Conservation (phyloP, 208 protist genomes). For the Sergeia podlipaevii region DNA sequence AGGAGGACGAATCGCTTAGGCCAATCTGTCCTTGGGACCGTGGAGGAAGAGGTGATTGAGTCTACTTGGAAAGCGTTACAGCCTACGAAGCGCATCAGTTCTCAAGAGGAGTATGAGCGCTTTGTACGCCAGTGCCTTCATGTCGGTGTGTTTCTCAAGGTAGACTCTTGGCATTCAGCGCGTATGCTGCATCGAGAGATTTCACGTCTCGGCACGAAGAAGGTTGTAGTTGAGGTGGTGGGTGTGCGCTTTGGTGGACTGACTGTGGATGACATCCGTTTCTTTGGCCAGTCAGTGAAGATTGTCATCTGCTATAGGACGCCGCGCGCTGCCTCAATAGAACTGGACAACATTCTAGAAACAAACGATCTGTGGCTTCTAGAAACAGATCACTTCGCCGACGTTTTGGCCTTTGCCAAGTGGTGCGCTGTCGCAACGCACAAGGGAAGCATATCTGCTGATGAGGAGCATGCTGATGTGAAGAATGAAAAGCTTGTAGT, state of each 20-base stretch:
- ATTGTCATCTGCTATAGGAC: conserved; percentile 80
- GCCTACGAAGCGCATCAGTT: conserved; percentile 22
- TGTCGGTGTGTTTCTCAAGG: conserved; percentile 82
- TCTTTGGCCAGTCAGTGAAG: conserved; percentile 69
- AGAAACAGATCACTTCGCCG: conserved; percentile 75
- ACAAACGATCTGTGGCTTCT: conserved; percentile 62
- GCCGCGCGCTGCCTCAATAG: conserved; percentile 37
- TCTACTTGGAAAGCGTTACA: conserved; percentile 53
- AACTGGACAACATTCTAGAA: conserved; percentile 74
- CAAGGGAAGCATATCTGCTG: conserved; percentile 47
- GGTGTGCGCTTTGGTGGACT: conserved; percentile 79
- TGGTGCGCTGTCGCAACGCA: conserved; percentile 78
- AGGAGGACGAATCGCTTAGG: conserved; percentile 28
- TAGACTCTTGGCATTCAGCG: conserved; percentile 85
- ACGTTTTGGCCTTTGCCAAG: conserved; percentile 71
- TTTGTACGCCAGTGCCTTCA: conserved; percentile 64
- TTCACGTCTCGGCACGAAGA: conserved; percentile 54
- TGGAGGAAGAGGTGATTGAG: conserved; percentile 28
- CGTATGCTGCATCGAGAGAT: conserved; percentile 75
- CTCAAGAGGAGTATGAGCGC: conserved; percentile 55
- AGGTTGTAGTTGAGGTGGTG: conserved; percentile 69
- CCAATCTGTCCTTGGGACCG: conserved; percentile 24
- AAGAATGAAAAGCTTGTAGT: background rate
- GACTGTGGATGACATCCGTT: conserved; percentile 60
- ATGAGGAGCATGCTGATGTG: conserved; percentile 9